Percentiles rank a stretch among this genome's conserved stretches.
Conservation (phyloP, 2,329 filamentous ascomycete species). For the Nemania diffusa region DNA sequence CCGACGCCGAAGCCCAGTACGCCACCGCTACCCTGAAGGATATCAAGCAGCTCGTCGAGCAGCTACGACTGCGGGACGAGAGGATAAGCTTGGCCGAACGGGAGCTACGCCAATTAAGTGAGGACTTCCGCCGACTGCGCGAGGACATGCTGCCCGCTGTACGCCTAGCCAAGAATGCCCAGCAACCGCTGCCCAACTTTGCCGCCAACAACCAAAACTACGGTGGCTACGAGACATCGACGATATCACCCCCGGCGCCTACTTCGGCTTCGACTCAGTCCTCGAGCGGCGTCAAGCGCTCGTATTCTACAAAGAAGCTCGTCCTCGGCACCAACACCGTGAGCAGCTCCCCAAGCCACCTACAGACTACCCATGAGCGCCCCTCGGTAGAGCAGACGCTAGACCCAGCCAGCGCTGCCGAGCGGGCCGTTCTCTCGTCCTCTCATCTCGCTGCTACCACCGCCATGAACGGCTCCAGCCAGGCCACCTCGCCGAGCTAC, state of each 20-base stretch:
- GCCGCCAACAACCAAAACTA: slow-evolving; percentile 56
- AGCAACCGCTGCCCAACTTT: slow-evolving; percentile 80
- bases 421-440: slow-evolving; percentile 73
- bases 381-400: slow-evolving; percentile 71
- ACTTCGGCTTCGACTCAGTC: slow-evolving; percentile 64
- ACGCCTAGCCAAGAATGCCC: slow-evolving; percentile 89
- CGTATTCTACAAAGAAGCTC: slow-evolving; percentile 81
- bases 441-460: slow-evolving; percentile 70
- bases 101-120: slow-evolving; percentile 83
- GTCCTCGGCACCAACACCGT: slow-evolving; percentile 78
- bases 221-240: slow-evolving; percentile 60
- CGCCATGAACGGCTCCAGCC: slow-evolving; percentile 69
- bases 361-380: slow-evolving; percentile 75
- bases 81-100: slow-evolving; percentile 85
- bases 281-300: slow-evolving; percentile 70
- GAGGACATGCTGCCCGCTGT: slow-evolving; percentile 93
- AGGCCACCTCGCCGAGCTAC: slow-evolving; percentile 65
- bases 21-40: slow-evolving; percentile 91
- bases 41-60: slow-evolving; percentile 88
- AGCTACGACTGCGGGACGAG: slow-evolving; percentile 89
- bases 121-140: slow-evolving; percentile 87
- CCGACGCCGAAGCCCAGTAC: slow-evolving; percentile 87
- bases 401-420: slow-evolving; percentile 75
- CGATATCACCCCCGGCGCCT: slow-evolving; percentile 66
- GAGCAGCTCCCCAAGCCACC: slow-evolving; percentile 77